Evolutionary conservation across 2,329 filamentous ascomycete species (phyloP), one percentile per base, ranked within the genome.

Genomic region (Penicillium sp.): DNA sequence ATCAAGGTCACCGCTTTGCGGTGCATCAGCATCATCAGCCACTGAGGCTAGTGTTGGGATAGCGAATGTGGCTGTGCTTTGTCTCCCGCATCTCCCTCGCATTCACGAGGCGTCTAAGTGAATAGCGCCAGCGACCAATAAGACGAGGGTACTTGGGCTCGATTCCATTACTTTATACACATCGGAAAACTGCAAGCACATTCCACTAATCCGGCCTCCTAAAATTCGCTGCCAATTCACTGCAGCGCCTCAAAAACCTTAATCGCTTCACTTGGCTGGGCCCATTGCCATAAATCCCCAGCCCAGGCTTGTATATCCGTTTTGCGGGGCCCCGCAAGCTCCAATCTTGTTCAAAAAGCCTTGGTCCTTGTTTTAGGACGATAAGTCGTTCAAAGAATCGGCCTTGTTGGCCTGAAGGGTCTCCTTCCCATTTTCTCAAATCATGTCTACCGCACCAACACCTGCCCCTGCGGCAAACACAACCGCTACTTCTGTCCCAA

Each of bases 41-140:
- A 51, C 42, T n/a, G 51, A 44, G 55, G 55, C 55, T 54, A n/a
- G 12, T 22, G 20, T 8, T 14, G 4, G 29, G 46, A 33, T 35
- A 9, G 6, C 3, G 20, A 12, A 4, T 54, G 51, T 57, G 55
- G 55, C 55, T 54, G 29, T 31, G 31, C 33, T 40, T 29, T 11
- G 26, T 51, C 26, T 51, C 35, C 55, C 55, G 51, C 51, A 40
- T 43, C 54, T 49, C 49, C 42, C 27, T 51, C 46, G 29, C 46
- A 42, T 45, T 41, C n/a, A 6, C 44, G n/a, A 37, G 41, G 45
- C 46, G n/a, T 54, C 33, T 20, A 31, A 20, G 27, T 20, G 20
- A 53, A 42, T 49, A 43, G 27, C 33, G 25, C 33, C 33, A 18
- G 20, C 27, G 23, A 20, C 14, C 46, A 27, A 49, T 26, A 26